phyloP scores from a whole-genome alignment of 257 asterid species.

The Solanum sejunctum region DNA sequence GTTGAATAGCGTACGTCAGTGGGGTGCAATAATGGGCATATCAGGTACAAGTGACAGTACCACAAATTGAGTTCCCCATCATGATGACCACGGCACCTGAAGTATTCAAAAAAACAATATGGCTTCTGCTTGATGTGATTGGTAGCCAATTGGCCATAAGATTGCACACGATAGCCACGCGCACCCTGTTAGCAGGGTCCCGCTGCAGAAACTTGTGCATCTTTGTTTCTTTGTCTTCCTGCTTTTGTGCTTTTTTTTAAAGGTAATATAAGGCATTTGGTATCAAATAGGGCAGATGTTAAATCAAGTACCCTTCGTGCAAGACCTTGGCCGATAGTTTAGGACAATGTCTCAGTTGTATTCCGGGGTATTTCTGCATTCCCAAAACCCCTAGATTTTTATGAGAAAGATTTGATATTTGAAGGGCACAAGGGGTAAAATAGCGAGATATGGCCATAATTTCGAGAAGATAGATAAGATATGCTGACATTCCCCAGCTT shows the following conservation, averaged over 20 bases:
- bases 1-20: not conserved
- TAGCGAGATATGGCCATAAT: slow-evolving; percentile 25
- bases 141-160: slow-evolving; percentile 18
- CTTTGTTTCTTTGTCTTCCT: slow-evolving; percentile 10
- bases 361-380: not conserved
- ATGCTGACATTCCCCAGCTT: slow-evolving; percentile 40
- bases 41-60: slow-evolving; percentile 7
- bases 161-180: slow-evolving; percentile 37
- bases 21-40: slow-evolving; percentile 7
- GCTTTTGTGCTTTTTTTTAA: slow-evolving; percentile 6
- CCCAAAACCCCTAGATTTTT: not conserved
- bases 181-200: slow-evolving; percentile 27
- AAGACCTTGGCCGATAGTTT: slow-evolving; percentile 36
- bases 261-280: slow-evolving; percentile 6
- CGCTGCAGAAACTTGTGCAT: slow-evolving; percentile 16
- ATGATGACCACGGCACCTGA: slow-evolving; percentile 10
- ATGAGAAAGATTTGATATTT: not conserved
- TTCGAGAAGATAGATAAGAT: slow-evolving; percentile 42
- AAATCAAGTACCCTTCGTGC: slow-evolving; percentile 35
- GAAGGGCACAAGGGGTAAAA: slow-evolving; percentile 20
- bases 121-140: slow-evolving; percentile 19
- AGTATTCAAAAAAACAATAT: not conserved
- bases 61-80: slow-evolving; percentile 31
- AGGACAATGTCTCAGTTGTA: slow-evolving; percentile 27
- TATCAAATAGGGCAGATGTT: slow-evolving; percentile 32